These are phyloP conservation scores for Colletotrichum sp. DNA, from an alignment of 2,329 filamentous ascomycete species.

Conservation along the genomic window DNA sequence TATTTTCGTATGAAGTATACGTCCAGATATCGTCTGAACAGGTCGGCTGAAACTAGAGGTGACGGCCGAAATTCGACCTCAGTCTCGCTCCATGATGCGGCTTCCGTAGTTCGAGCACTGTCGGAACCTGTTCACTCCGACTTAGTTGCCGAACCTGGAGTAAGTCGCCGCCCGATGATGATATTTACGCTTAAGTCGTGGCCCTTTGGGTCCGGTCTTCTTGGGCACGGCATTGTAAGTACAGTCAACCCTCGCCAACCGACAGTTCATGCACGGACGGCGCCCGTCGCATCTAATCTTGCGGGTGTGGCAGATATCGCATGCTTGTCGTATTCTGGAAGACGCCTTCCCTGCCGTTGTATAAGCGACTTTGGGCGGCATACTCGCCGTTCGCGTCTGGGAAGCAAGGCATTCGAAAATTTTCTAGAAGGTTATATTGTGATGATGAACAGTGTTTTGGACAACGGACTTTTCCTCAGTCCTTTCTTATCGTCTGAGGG, in stretches of 20 bases:
- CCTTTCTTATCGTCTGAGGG: neutral
- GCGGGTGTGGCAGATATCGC: constrained; percentile 31
- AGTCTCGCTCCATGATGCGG: neutral
- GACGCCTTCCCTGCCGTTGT: neutral
- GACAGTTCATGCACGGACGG: constrained; percentile 31
- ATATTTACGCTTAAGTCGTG: neutral
- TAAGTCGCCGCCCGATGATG: neutral
- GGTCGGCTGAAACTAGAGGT: constrained; percentile 1
- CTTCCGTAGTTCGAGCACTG: neutral
- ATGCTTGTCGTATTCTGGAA: constrained; percentile 30
- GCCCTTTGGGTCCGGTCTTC: constrained; percentile 34
- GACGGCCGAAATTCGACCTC: neutral
- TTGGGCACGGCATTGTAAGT: constrained; percentile 34
- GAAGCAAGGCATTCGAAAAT: neutral
- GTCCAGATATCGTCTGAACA: constrained; percentile 30
- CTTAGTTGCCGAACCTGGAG: neutral
- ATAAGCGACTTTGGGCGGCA: neutral
- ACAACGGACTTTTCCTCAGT: neutral
- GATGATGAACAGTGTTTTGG: neutral
- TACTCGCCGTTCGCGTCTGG: neutral
- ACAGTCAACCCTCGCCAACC: constrained; percentile 20
- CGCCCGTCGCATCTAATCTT: constrained; percentile 34
- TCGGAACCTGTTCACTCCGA: neutral
- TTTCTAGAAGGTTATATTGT: neutral
- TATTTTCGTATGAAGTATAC: constrained; percentile 39